phyloP scores from a whole-genome alignment of 805 yeast species.

The Candida broadrunensis region DNA sequence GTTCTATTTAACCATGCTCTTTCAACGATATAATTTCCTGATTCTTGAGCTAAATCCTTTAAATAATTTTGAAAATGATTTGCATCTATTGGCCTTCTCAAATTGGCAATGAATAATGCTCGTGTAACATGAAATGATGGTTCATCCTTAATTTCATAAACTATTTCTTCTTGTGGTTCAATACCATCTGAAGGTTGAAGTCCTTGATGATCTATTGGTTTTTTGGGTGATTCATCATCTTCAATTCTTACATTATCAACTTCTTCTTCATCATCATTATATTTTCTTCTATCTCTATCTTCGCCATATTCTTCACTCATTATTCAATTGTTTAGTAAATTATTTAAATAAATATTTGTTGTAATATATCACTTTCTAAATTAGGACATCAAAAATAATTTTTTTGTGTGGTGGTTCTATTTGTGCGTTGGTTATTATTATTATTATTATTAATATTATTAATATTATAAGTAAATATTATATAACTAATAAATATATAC shows the following conservation, averaged over 20 bases:
- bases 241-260: conserved; percentile 1
- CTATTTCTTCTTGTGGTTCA: conserved; percentile 24
- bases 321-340: too few relatives aligned
- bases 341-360: too few relatives aligned
- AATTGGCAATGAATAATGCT: conserved; percentile 44
- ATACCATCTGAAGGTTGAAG: conserved; percentile 8
- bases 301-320: conserved; percentile 14
- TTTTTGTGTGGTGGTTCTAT: too few relatives aligned
- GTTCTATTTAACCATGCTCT: conserved; percentile 44
- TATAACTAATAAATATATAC: too few relatives aligned
- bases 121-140: conserved; percentile 38
- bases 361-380: too few relatives aligned
- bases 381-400: too few relatives aligned
- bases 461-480: too few relatives aligned
- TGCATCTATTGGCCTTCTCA: conserved; percentile 37
- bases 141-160: conserved; percentile 28
- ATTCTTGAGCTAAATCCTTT: conserved; percentile 23
- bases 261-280: conserved; percentile 3
- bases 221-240: conserved; percentile 1
- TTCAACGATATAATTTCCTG: conserved; percentile 22
- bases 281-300: too few relatives aligned
- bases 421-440: too few relatives aligned
- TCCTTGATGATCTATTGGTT: conserved; percentile 17
- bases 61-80: conserved; percentile 34
- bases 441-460: too few relatives aligned